A percentile compares a stretch with the other conserved stretches of the same genome.
phyloP scores from a whole-genome alignment of 345 rosid genomes.

The Gossypioides kirkii region DNA sequence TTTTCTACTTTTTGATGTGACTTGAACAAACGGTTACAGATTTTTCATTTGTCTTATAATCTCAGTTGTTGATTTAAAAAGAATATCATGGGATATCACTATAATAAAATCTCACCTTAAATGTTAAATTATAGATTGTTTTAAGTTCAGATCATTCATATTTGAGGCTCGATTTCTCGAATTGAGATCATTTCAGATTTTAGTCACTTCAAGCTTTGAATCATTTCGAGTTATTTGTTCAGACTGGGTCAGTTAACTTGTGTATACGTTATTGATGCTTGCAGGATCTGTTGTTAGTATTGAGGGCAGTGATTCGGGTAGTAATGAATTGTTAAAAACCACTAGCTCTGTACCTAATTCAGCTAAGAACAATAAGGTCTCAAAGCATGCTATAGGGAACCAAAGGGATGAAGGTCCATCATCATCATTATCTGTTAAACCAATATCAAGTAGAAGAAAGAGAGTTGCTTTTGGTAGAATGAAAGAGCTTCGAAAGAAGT shows the following conservation, averaged over 20 bases:
- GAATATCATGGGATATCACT: no score
- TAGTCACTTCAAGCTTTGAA: no score
- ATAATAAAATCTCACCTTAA: no score
- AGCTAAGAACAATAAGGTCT: not conserved
- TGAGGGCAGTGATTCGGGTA: constrained; percentile 6
- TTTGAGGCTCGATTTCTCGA: no score
- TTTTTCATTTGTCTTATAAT: no score
- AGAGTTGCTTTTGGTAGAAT: constrained; percentile 17
- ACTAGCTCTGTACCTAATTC: not conserved
- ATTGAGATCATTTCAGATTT: no score
- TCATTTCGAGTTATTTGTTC: no score
- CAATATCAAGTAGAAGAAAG: constrained; percentile 11
- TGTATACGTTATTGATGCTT: not conserved
- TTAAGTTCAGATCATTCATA: no score
- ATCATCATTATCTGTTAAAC: constrained; percentile 5
- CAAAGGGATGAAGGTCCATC: constrained; percentile 20
- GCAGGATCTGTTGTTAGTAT: constrained; percentile 20
- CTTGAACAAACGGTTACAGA: no score
- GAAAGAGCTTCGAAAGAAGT: constrained; percentile 34
- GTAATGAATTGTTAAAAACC: not conserved
- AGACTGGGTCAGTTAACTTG: not conserved
- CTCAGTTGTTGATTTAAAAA: no score
- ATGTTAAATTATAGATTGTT: no score
- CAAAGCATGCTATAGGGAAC: constrained; percentile 3
- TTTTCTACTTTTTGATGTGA: no score